phyloP scores from a whole-genome alignment of 2,329 filamentous ascomycete genomes.

The Myriosclerotinia curreyana region DNA sequence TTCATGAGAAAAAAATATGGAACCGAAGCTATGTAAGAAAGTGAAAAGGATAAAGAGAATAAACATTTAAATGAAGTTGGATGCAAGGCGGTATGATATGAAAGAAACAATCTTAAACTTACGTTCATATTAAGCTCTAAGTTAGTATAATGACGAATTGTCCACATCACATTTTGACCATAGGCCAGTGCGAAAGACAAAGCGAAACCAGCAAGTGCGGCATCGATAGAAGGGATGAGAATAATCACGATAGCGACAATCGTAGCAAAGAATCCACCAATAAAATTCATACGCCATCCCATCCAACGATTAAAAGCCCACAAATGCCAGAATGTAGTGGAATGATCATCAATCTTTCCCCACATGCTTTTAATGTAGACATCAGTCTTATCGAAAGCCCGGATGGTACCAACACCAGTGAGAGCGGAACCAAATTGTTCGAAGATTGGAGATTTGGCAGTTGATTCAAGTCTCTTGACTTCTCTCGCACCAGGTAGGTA shows the following conservation, averaged over 20 bases:
- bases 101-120: not conserved
- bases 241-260: constrained; percentile 65
- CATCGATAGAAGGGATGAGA: constrained; percentile 58
- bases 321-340: constrained; percentile 62
- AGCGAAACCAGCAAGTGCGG: constrained; percentile 71
- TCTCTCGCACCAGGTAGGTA: constrained; percentile 73
- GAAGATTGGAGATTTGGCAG: constrained; percentile 73
- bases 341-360: constrained; percentile 64
- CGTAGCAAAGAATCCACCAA: constrained; percentile 67
- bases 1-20: too few species aligned
- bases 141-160: constrained; percentile 64
- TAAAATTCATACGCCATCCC: constrained; percentile 65
- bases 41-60: not conserved
- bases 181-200: constrained; percentile 72
- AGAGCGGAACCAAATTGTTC: constrained; percentile 75
- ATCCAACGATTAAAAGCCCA: constrained; percentile 78
- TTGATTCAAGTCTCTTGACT: constrained; percentile 74
- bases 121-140: constrained; percentile 78
- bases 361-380: constrained; percentile 70
- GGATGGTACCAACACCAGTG: constrained; percentile 70
- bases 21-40: too few species aligned
- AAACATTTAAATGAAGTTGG: not conserved
- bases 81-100: not conserved
- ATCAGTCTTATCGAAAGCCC: constrained; percentile 67
- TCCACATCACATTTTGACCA: constrained; percentile 60